Base-by-base conservation (phyloP, 345 rosid genomes). In the Psidium friedrichsthalianum region DNA sequence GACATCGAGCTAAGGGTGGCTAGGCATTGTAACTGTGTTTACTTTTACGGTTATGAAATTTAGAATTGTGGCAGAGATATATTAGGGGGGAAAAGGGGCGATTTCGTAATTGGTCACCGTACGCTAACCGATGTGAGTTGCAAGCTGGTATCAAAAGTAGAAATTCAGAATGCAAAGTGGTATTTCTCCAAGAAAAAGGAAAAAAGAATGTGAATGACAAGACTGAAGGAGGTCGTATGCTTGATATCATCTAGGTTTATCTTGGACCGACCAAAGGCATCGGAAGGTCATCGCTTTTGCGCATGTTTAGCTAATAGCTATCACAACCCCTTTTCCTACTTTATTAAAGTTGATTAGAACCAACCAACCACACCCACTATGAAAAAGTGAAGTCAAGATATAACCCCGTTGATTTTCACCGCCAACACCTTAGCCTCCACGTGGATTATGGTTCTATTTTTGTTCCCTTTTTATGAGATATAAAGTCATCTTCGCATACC, bases 261-360 rank as follows among this genome's bases (percentile, higher is more conserved):
- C 89, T 86, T 83, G 59, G 86, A 40, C 86, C 85, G 85, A 84
- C 87, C 84, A 27, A 74, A 84, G 83, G 83, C 57, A 59, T 51
- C 21, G 84, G 74, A 85, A 87, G 49, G 83, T 47, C 22, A 49
- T 59, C 36, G 47, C 78, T 36, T 36, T 20, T 32, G 47, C 18
- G 47, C 78, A 53, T 84, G 56, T 56, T 58, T 42, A 16, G 51
- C 83, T 58, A 52, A 42, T 84, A 20, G 54, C 58, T 83, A 3
- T 58, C 11, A 6, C 58, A 18, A 56, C 27, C 78, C 86, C 88
- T 49, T 42, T 61, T 14, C 52, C 25, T 69, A 29, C 86, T 88
- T 88, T 86, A 83, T 82, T 86, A 88, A 92, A 90, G 89, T 85
- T 87, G 90, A 88, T 85, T 85, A 64, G 87, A 88, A 85, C 83